Evolutionary conservation across 73 alveolate genomes (phyloP), one percentile per base, ranked within the genome.

Genomic region (Paramecium caudatum): DNA sequence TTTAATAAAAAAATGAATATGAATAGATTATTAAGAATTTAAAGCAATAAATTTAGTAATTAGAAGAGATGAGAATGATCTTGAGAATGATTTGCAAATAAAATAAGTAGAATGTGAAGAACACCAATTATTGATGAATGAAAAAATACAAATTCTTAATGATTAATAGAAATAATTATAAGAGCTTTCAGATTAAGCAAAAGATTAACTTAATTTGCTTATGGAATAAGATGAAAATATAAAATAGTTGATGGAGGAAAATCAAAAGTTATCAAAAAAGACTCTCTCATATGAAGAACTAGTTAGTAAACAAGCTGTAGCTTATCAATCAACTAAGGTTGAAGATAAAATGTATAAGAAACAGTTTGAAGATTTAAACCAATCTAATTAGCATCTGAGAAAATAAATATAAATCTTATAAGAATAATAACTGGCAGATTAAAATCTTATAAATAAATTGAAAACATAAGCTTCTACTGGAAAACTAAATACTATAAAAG

Each of bases 361-460:
- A 23, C 34, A 65, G 15, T 65, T 33, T 65, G 83, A 65, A 33
- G 83, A 65, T 13, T 15, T 65, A 10, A 33, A 27, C 2, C 50
- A 65, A 33, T 65, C 83, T 13, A 65, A 65, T 65, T 33, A 65
- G 15, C 49, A 65, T 65, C 34, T 65, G 34, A 65, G 83, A 65
- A 65, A 65, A 65, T 33, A 65, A 36, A 33, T 33, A 4, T 32
- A 65, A 65, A 65, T 65, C 7, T 13, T 65, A 0, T 12, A 65
- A 15, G 83, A 65, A 13, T 16, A 65, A 33, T 65, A 36, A 65
- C 34, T 32, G 34, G 5, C 50, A 25, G 47, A 65, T 33, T 33
- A 33, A 33, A 25, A 25, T 65, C 33, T 43, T 12, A 65, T 65
- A 55, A 55, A 23, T 1, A 55, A 65, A 32, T 21, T 65, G 34